Evolutionary conservation across 2,329 filamentous ascomycete species (phyloP), one percentile per base, ranked within the genome.

Genomic region (Xylaria sp.): DNA sequence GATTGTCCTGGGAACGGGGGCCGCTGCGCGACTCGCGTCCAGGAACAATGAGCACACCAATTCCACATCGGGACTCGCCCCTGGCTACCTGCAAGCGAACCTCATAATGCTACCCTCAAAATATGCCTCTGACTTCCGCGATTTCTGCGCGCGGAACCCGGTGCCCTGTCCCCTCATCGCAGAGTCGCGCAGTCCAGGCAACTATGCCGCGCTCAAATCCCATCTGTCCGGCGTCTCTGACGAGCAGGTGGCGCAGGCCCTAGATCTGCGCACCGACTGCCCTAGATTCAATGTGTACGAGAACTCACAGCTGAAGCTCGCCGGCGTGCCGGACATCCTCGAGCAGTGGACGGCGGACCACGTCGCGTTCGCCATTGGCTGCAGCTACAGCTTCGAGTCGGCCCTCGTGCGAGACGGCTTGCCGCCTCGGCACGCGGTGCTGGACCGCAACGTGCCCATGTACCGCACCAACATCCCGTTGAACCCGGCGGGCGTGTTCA

Each of bases 351-450:
- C 79, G 0, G 71, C 77, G 4, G 81, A 87, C 65, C 85, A 90
- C 67, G 82, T 89, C 88, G 69, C 82, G 87, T 23, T 87, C 80
- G 0, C 90, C 88, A 64, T 87, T 87, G 8, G 63, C 1, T 90
- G 87, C 71, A 86, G 82, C 0, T 89, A 84, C 77, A 86, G 81
- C 67, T 90, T 90, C 70, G 87, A 89, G 72, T 75, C 79, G 2
- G 86, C 86, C 2, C 79, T 90, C 21, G 70, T 74, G 0, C 73
- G 70, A 0, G 82, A 82, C 0, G 83, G 83, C 0, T 74, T 90
- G 5, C 67, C 77, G 6, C 82, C 86, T 1, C 78, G 80, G 2
- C 86, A 90, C 68, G 74, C 79, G 4, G 60, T 74, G 2, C 76
- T 80, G 17, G 72, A 74, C 40, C 78, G 82, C 31, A 85, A 84